phyloP scores from a whole-genome alignment of 2,329 filamentous ascomycete species.

The Geosmithia morbida region DNA sequence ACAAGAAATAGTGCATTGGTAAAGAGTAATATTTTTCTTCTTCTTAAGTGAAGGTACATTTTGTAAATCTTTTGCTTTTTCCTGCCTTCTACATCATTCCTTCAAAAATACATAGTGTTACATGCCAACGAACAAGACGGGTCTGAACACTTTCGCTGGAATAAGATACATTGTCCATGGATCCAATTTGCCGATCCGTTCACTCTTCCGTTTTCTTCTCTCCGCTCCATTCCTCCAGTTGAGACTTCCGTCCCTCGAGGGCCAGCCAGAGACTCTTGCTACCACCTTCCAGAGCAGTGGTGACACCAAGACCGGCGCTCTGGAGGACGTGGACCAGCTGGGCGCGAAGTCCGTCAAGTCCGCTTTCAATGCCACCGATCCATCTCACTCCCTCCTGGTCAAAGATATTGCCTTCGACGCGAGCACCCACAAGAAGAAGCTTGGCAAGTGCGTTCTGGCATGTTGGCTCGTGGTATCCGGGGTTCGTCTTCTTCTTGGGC shows the following conservation, averaged over 20 bases:
- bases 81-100: background rate
- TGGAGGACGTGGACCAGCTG: constrained; percentile 75
- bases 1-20: too few relatives aligned
- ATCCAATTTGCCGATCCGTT: background rate
- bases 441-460: constrained; percentile 80
- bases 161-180: background rate
- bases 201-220: constrained; percentile 5
- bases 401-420: constrained; percentile 75
- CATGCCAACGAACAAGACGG: background rate
- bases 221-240: constrained; percentile 51
- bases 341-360: constrained; percentile 63
- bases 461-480: constrained; percentile 64
- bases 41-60: background rate
- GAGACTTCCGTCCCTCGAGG: constrained; percentile 65
- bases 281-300: constrained; percentile 64
- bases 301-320: constrained; percentile 62
- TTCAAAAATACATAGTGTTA: background rate
- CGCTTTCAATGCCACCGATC: constrained; percentile 64
- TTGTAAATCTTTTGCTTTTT: background rate
- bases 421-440: constrained; percentile 70
- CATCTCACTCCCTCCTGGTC: constrained; percentile 54
- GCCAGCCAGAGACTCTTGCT: constrained; percentile 76
- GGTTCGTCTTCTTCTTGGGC: constrained; percentile 60
- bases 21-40: too few relatives aligned
- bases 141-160: background rate